phyloP scores from a whole-genome alignment of 2,329 filamentous ascomycete genomes.

The Colletotrichum incanum region DNA sequence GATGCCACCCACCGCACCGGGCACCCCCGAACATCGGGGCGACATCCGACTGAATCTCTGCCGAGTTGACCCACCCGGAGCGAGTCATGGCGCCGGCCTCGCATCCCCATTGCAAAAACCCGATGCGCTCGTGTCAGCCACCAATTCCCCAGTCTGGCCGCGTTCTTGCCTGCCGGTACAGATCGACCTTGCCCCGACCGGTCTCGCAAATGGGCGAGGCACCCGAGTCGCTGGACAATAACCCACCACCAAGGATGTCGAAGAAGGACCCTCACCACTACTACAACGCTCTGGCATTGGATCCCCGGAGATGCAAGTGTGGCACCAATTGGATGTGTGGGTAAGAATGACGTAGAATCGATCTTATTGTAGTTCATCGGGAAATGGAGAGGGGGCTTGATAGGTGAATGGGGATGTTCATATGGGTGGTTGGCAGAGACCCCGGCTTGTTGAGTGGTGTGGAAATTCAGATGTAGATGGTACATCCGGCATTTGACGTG shows the following conservation, averaged over 20 bases:
- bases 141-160: not conserved
- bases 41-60: conserved; percentile 3
- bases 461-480: conserved; percentile 13
- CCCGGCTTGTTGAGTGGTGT: not conserved
- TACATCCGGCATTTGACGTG: conserved; percentile 25
- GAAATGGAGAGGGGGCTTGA: not conserved
- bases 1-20: not conserved
- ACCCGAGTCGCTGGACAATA: not conserved
- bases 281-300: not conserved
- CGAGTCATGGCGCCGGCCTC: conserved; percentile 32
- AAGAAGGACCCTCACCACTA: not conserved
- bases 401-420: conserved; percentile 5
- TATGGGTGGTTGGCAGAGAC: not conserved
- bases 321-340: not conserved
- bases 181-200: not conserved
- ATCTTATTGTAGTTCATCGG: conserved; percentile 34
- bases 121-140: not conserved
- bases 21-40: conserved; percentile 6
- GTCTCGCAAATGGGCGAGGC: not conserved
- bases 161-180: not conserved
- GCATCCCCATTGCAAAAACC: conserved; percentile 15
- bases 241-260: not conserved
- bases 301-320: not conserved
- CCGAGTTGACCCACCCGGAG: not conserved
- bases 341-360: conserved; percentile 29